A percentile compares a stretch with the other conserved stretches of the same genome.
These are phyloP conservation scores for Microdochium nivale DNA, from an alignment of 2,329 filamentous ascomycete species.

Conservation along the genomic window DNA sequence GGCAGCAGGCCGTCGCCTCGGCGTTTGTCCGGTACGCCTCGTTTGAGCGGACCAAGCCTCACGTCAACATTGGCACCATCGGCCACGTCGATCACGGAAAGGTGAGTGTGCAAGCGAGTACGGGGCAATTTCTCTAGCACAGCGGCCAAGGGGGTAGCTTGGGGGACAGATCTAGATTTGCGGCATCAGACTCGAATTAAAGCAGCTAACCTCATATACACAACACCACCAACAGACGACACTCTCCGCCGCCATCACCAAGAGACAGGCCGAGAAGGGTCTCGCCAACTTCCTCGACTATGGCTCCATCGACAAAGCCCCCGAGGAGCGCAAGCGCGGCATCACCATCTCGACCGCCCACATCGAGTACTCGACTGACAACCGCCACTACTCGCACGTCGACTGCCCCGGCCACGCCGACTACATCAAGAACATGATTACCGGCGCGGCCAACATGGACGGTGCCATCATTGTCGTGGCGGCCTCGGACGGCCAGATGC, in stretches of 20 bases:
- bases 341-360: constrained; percentile 98
- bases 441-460: constrained; percentile 98
- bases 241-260: constrained; percentile 96
- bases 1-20: constrained; percentile 52
- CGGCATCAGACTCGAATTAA: background rate
- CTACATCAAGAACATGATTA: constrained; percentile 99
- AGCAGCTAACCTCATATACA: background rate
- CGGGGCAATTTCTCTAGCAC: too few species aligned
- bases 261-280: constrained; percentile 92
- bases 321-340: constrained; percentile 98
- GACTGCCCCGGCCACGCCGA: constrained; percentile 99
- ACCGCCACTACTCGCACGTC: constrained; percentile 97
- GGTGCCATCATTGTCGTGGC: constrained; percentile 98
- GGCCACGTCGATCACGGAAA: constrained; percentile 99
- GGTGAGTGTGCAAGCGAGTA: constrained; percentile 45
- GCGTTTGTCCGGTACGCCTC: constrained; percentile 57
- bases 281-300: constrained; percentile 94
- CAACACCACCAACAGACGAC: constrained; percentile 81
- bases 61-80: constrained; percentile 99
- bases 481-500: constrained; percentile 98
- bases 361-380: constrained; percentile 94
- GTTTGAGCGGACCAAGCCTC: constrained; percentile 88
- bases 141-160: too few species aligned
- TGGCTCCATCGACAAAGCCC: constrained; percentile 96
- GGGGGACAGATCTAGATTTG: background rate